These are phyloP conservation scores for Salix purpurea DNA, from an alignment of 345 rosid species.

Conservation along the genomic window DNA sequence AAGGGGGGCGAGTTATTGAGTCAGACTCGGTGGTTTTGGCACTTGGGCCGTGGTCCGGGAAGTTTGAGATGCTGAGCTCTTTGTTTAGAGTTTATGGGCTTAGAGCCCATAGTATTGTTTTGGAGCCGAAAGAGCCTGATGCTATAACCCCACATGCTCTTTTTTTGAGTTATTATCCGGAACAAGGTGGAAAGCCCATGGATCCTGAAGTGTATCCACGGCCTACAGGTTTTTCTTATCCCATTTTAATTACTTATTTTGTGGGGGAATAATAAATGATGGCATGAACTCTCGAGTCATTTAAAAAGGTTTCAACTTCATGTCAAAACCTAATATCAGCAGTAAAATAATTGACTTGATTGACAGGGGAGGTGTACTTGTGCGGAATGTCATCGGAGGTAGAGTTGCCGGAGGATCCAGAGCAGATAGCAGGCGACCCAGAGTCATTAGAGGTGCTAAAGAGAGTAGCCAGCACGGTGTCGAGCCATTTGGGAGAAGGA, in stretches of 20 bases:
- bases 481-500: conserved; percentile 39
- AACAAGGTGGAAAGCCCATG: conserved; percentile 49
- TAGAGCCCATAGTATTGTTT: no score
- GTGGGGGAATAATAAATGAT: no score
- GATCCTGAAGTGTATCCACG: conserved; percentile 89
- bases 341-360: no score
- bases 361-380: conserved; percentile 10
- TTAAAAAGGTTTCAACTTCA: no score
- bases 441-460: conserved; percentile 68
- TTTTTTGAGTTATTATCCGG: conserved; percentile 47
- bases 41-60: conserved; percentile 84
- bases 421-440: conserved; percentile 49
- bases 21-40: conserved; percentile 69
- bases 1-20: conserved; percentile 52
- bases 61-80: conserved; percentile 53
- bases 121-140: conserved; percentile 30
- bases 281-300: no score
- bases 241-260: no score
- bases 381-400: conserved; percentile 78
- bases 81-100: conserved; percentile 67
- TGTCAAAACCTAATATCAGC: no score
- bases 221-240: conserved; percentile 44
- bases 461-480: conserved; percentile 62
- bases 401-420: conserved; percentile 81
- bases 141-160: conserved; percentile 72